Percentiles rank a stretch among this genome's conserved stretches.
Conservation (phyloP, 257 asterid species). For the Forsythia viridissima region DNA sequence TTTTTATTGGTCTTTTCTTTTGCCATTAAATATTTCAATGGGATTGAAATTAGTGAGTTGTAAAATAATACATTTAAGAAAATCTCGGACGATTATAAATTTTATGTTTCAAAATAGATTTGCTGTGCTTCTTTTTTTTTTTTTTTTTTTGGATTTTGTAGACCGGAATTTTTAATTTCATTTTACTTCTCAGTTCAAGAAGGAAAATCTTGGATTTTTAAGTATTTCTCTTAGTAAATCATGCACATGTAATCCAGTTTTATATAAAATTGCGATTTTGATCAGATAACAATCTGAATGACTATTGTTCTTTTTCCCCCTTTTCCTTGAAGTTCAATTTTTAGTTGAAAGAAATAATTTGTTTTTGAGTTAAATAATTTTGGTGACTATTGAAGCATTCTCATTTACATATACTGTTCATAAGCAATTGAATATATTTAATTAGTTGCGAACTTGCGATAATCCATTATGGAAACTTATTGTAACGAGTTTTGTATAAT, state of each 20-base stretch:
- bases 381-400: neutral
- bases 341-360: neutral
- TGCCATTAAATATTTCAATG: neutral
- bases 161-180: neutral
- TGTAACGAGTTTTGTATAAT: no score
- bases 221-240: neutral
- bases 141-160: neutral
- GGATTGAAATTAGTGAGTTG: neutral
- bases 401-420: no score
- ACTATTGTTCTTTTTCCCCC: no score
- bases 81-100: neutral
- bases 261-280: neutral
- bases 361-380: neutral
- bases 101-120: neutral
- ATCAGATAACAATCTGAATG: neutral
- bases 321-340: neutral
- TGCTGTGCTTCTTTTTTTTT: neutral
- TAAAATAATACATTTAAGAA: neutral
- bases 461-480: no score
- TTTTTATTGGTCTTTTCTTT: neutral
- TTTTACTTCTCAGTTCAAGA: neutral
- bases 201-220: neutral
- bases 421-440: no score
- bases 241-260: neutral
- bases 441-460: no score